phyloP scores from a whole-genome alignment of 495 filamentous ascomycete species.

The Aspergillus baeticus region DNA sequence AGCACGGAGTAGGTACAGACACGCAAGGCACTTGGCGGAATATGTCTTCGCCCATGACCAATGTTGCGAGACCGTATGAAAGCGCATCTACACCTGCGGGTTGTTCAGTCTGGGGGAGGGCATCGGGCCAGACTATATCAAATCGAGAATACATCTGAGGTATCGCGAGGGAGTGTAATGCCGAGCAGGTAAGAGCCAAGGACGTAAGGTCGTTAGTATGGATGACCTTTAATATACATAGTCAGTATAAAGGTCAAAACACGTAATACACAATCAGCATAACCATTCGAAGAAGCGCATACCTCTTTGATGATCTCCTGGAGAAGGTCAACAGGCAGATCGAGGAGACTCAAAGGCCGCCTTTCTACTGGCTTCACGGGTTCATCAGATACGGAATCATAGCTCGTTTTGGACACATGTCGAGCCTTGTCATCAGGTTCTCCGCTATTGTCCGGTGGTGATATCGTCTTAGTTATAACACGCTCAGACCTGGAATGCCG shows the following conservation, averaged over 20 bases:
- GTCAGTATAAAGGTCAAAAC: conserved; percentile 8
- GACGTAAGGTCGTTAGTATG: conserved; percentile 87
- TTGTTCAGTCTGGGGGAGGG: conserved; percentile 58
- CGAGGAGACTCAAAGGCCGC: conserved; percentile 63
- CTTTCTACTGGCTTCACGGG: conserved; percentile 14
- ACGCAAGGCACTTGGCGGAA: conserved; percentile 46
- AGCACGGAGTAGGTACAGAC: conserved; percentile 23
- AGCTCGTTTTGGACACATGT: neutral
- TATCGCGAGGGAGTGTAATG: conserved; percentile 76
- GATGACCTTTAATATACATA: conserved; percentile 63
- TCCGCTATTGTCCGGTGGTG: conserved; percentile 10
- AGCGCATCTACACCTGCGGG: conserved; percentile 83
- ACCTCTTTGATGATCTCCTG: conserved; percentile 90
- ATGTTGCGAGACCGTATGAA: conserved; percentile 83
- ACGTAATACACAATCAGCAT: neutral
- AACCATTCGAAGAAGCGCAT: conserved; percentile 16
- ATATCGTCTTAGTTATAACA: neutral
- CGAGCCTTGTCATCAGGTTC: neutral
- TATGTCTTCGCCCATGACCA: conserved; percentile 76
- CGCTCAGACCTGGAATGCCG: conserved; percentile 6
- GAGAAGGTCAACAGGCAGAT: conserved; percentile 84
- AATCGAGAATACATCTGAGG: conserved; percentile 91
- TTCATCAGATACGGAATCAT: neutral
- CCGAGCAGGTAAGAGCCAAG: conserved; percentile 78
- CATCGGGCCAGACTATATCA: conserved; percentile 92